Base-by-base conservation (phyloP, 306 rosid genomes). In the Glycine soja region DNA sequence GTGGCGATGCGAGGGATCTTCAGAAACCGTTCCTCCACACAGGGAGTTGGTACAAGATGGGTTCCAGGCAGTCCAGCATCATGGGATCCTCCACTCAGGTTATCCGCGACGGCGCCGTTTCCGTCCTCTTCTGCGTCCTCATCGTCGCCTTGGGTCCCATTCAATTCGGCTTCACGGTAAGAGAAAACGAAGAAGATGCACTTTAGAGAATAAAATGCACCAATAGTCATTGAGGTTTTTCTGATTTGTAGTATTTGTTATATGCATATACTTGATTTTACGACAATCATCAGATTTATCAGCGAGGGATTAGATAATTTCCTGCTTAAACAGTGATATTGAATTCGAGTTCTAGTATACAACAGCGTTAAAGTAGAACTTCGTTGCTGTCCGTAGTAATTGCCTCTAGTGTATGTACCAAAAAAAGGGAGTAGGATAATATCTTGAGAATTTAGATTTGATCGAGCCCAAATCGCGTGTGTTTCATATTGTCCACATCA, bases 1-100 rank as follows among this genome's bases (percentile, higher is more conserved):
- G 53, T 0, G 92, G 87, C 2, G 90, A 89, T 34, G 91, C 76
- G 1, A 42, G 46, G 46, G 46, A 42, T 8, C 2, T 42, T 42
- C 9, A 42, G 46, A 42, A 42, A 42, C 46, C 46, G 46, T 7
- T 42, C 46, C 46, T 42, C 9, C 9, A 42, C 46, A 42, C 9
- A 6, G 46, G 46, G 46, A 42, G 46, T 4, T 42, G 46, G 46
- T 42, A 42, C 46, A 42, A 7, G 7, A 42, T 42, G 46, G 4
- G 46, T 42, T 42, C 46, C 0, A 42, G 9, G 7, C 46, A 42
- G 9, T 42, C 46, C 54, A 42, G 7, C 9, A 6, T 42, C 40
- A 57, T 42, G 46, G 46, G 86, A 11, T 93, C 98, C 46, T 42
- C 46, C 46, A 42, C 46, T 8, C 8, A 42, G 9, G 9, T 42